Percentiles rank a stretch among this genome's conserved stretches.
These are phyloP conservation scores for Termitomyces sp. DNA, from an alignment of 768 basidiomycete genomes.

Conservation along the genomic window DNA sequence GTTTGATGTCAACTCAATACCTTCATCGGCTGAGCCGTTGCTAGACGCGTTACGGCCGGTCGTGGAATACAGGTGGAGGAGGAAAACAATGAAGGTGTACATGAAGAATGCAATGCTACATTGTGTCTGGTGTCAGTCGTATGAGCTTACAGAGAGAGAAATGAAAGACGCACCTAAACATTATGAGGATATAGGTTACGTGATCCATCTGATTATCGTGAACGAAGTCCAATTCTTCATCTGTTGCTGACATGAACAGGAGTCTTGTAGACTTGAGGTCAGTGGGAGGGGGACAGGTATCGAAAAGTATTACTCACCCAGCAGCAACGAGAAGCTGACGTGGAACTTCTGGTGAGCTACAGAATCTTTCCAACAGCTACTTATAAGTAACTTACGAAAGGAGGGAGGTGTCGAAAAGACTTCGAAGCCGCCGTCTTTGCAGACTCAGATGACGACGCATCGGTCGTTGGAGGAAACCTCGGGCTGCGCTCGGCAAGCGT, in stretches of 20 bases:
- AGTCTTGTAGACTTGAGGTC: conserved; percentile 36
- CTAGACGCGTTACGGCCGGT: conserved; percentile 53
- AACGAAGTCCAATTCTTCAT: conserved; percentile 79
- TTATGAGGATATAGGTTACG: conserved; percentile 83
- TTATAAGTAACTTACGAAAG: conserved; percentile 65
- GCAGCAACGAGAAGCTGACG: conserved; percentile 65
- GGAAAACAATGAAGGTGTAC: conserved; percentile 67
- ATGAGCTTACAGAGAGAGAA: neutral
- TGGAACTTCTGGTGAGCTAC: conserved; percentile 6
- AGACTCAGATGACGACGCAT: conserved; percentile 14
- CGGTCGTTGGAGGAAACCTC: conserved; percentile 9
- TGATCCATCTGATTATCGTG: conserved; percentile 81
- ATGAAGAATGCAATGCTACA: conserved; percentile 70
- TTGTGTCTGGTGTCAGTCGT: neutral
- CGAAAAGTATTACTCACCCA: conserved; percentile 42
- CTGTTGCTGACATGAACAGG: conserved; percentile 90
- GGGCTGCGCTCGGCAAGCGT: conserved; percentile 46
- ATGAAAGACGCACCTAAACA: conserved; percentile 58
- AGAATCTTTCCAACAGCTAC: neutral
- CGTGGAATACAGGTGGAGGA: conserved; percentile 66
- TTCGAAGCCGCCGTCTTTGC: conserved; percentile 38
- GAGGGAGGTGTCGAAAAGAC: conserved; percentile 83
- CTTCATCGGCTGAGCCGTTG: neutral
- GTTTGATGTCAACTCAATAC: conserved; percentile 14
- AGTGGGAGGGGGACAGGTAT: neutral